Evolutionary conservation across 495 filamentous ascomycete species (phyloP), one percentile per base, ranked within the genome.

Genomic region (Aspergillus campestris): DNA sequence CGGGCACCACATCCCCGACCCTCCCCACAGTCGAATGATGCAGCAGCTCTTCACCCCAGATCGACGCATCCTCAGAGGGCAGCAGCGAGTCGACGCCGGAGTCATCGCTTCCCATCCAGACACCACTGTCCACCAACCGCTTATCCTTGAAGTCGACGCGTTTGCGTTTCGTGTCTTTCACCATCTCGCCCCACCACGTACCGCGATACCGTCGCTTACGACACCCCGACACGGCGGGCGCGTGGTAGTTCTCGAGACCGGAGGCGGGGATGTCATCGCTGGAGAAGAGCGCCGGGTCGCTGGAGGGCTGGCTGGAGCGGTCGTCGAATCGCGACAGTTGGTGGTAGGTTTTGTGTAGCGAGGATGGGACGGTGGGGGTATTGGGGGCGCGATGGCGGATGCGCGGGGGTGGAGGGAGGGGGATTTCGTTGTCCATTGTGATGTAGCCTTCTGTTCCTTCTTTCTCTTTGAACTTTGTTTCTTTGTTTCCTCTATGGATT

Each of bases 31-130:
- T 29, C 18, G 49, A 53, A 7, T 57, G 50, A 45, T 56, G 56
- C 44, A 67, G 35, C 34, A 71, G 49, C 39, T 70, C 67, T 43
- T 70, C 70, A 6, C 62, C 65, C 65, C 62, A 69, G 10, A 31
- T 34, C 18, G 62, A 48, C 30, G 55, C 57, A 59, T 69, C 65
- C 40, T 66, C 67, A 0, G 59, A 66, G 2, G 63, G 52, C 34
- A 69, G 48, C 27, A 62, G 42, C 31, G 57, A 66, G 18, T 64
- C 60, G 1, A 52, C 57, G 5, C 44, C 50, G 10, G 66, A 67
- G 46, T 69, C 67, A 53, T 86, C 84, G 53, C 83, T 86, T 11
- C 77, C 80, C 77, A 90, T 78, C 74, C 79, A 90, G n/a, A 91
- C 80, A 43, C 84, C 87, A 64, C 84, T 89, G 59, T 94, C 87